These are phyloP conservation scores for Apophysomyces ossiformis DNA, from an alignment of 371 early-diverging fungal species.

Conservation along the genomic window DNA sequence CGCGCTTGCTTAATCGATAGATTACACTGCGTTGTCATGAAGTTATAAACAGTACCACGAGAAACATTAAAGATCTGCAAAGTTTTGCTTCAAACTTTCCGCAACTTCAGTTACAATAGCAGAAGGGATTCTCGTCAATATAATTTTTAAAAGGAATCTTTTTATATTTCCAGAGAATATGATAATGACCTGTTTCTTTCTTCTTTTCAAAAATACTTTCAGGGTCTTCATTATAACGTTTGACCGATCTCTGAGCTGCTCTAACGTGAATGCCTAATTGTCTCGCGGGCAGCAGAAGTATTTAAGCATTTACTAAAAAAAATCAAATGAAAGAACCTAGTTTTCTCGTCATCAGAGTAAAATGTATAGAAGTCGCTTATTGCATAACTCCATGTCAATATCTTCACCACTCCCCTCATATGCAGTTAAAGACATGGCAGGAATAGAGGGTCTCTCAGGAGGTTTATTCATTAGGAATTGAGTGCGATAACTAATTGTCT, in stretches of 20 bases:
- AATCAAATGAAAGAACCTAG: constrained; percentile 5
- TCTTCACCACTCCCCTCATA: too few species aligned
- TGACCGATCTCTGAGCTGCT: constrained; percentile 10
- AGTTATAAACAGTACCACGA: too few species aligned
- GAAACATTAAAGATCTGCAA: too few species aligned
- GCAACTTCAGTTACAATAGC: not conserved
- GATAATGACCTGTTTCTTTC: constrained; percentile 18
- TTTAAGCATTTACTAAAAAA: constrained; percentile 1
- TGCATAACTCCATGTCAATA: constrained; percentile 4
- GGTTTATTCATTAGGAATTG: constrained; percentile 8
- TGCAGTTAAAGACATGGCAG: too few species aligned
- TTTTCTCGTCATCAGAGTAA: constrained; percentile 11
- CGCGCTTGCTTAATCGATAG: too few species aligned
- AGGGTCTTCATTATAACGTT: constrained; percentile 13
- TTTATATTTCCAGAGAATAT: constrained; percentile 17
- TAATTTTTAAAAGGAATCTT: constrained; percentile 18
- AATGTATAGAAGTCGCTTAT: constrained; percentile 13
- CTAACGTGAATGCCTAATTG: too few species aligned
- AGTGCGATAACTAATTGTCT: constrained; percentile 17
- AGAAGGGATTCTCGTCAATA: constrained; percentile 22
- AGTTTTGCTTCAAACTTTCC: constrained; percentile 2
- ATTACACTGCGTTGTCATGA: too few species aligned
- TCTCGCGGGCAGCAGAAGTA: constrained; percentile 5
- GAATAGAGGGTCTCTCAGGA: not conserved
- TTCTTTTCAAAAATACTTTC: not conserved